Evolutionary conservation across 1,284 basidiomycete genomes (phyloP).

Genomic region (Sanguinoderma infundibulare): DNA sequence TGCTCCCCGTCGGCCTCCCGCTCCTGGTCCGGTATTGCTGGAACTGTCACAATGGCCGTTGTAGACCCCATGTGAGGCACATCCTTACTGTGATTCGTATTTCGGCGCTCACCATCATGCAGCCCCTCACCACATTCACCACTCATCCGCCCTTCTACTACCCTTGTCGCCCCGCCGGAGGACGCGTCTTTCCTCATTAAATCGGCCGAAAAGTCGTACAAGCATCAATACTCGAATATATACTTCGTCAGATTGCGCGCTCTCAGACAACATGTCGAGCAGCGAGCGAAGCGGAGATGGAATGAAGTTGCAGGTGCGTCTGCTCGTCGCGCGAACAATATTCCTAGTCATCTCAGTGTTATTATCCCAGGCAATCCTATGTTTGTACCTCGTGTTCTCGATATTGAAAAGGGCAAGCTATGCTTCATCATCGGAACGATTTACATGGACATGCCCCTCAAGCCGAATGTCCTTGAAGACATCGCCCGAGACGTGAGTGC

Average conservation of each 20-base stretch:
- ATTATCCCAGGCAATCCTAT: conserved; percentile 63
- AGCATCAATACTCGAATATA: conserved; percentile 92
- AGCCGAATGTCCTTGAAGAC: conserved; percentile 96
- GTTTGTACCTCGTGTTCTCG: conserved; percentile 85
- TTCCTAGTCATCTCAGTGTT: background rate
- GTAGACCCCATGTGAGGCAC: conserved; percentile 12
- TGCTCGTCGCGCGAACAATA: background rate
- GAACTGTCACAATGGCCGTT: conserved; percentile 5
- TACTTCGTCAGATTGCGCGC: conserved; percentile 82
- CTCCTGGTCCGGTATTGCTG: background rate
- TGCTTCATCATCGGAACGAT: conserved; percentile 95
- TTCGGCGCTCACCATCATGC: background rate
- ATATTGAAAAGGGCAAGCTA: conserved; percentile 83
- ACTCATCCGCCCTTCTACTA: conserved; percentile 31
- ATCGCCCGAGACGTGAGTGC: conserved; percentile 86
- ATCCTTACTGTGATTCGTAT: too few species aligned
- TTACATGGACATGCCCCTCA: conserved; percentile 98
- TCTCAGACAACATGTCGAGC: conserved; percentile 66
- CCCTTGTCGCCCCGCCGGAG: conserved; percentile 31
- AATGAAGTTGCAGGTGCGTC: conserved; percentile 60
- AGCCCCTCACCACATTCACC: conserved; percentile 28
- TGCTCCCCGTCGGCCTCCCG: background rate
- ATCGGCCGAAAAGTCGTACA: conserved; percentile 65
- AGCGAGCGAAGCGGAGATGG: conserved; percentile 73
- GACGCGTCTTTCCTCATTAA: conserved; percentile 61